Conservation (phyloP, 2,329 filamentous ascomycete species). For the Pseudopithomyces maydicus region DNA sequence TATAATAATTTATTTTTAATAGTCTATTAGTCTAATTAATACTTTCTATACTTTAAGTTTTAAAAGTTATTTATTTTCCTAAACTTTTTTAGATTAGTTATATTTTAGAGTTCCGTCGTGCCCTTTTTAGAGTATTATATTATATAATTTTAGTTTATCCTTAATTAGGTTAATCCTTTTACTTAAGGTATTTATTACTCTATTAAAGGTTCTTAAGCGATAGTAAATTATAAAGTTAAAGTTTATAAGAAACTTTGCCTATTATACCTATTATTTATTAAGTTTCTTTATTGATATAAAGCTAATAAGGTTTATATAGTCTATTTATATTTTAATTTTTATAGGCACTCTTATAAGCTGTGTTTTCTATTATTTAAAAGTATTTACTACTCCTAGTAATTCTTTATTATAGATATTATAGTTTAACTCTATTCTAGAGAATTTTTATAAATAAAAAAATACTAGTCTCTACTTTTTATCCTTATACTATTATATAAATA, state of each 20-base stretch:
- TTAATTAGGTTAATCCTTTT: not conserved
- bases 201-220: not conserved
- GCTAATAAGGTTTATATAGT: not conserved
- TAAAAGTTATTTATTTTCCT: no score
- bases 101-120: not conserved
- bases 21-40: no score
- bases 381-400: not conserved
- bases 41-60: no score
- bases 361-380: not conserved
- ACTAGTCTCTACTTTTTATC: conserved; percentile 20
- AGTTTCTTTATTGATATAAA: not conserved
- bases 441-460: conserved; percentile 26
- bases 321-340: not conserved
- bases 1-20: not conserved
- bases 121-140: not conserved
- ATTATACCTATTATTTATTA: not conserved
- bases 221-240: not conserved
- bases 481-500: conserved; percentile 3
- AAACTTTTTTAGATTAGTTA: no score
- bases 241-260: not conserved
- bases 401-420: conserved; percentile 22
- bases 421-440: not conserved
- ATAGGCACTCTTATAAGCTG: not conserved
- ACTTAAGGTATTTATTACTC: not conserved
- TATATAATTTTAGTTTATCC: not conserved